Conservation (phyloP, 768 basidiomycete species). For the Suillus plorans region DNA sequence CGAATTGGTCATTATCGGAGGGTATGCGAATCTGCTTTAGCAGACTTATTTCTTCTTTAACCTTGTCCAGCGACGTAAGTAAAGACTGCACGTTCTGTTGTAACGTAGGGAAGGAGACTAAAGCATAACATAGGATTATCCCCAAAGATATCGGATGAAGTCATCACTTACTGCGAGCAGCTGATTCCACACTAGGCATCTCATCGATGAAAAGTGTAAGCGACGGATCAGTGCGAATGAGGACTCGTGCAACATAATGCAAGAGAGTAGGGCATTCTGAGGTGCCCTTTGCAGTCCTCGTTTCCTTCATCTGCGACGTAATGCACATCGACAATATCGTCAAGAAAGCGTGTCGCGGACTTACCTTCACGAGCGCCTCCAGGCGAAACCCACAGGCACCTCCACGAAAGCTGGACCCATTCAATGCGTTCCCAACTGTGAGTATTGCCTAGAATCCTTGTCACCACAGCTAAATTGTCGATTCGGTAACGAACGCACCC, state of each 20-base stretch:
- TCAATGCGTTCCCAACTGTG: slow-evolving; percentile 78
- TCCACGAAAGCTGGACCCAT: slow-evolving; percentile 81
- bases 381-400: slow-evolving; percentile 84
- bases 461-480: background rate
- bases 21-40: slow-evolving; percentile 33
- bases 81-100: slow-evolving; percentile 59
- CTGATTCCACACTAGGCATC: slow-evolving; percentile 77
- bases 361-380: slow-evolving; percentile 78
- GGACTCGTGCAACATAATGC: slow-evolving; percentile 80
- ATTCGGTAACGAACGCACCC: slow-evolving; percentile 40
- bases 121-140: background rate
- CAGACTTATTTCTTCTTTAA: slow-evolving; percentile 54
- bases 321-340: background rate
- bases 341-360: slow-evolving; percentile 3
- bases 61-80: slow-evolving; percentile 52
- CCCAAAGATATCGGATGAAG: background rate
- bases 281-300: slow-evolving; percentile 67
- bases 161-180: slow-evolving; percentile 61
- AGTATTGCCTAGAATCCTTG: slow-evolving; percentile 56
- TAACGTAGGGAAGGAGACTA: slow-evolving; percentile 75
- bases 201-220: slow-evolving; percentile 78
- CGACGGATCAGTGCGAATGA: slow-evolving; percentile 64
- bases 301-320: slow-evolving; percentile 69
- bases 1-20: slow-evolving; percentile 57
- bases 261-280: slow-evolving; percentile 83